Conservation (phyloP, 148 eudicot species). For the Rhododendron henanense region DNA sequence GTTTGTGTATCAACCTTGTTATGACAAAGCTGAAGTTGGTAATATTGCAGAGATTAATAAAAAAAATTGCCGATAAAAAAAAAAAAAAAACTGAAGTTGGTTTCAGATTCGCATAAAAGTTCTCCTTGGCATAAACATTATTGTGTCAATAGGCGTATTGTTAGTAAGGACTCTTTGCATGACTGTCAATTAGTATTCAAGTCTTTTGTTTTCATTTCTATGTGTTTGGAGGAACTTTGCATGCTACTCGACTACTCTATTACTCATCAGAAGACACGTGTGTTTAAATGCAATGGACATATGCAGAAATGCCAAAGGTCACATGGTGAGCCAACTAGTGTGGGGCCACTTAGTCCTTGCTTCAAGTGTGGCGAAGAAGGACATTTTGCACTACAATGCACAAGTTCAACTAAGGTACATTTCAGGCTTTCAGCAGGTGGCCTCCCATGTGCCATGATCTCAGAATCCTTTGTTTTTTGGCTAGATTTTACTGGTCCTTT, state of each 20-base stretch:
- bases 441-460: neutral
- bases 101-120: neutral
- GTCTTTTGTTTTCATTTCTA: neutral
- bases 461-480: neutral
- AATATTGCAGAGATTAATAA: too few relatives aligned
- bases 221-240: neutral
- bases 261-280: constrained; percentile 1
- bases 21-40: neutral
- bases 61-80: too few relatives aligned
- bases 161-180: neutral
- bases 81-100: neutral
- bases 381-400: constrained; percentile 20
- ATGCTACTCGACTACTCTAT: neutral
- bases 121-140: neutral
- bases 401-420: constrained; percentile 20
- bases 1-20: neutral
- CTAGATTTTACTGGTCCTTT: neutral
- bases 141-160: neutral
- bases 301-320: constrained; percentile 44
- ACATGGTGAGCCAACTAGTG: constrained; percentile 39
- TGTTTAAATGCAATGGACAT: neutral
- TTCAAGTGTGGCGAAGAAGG: constrained; percentile 51
- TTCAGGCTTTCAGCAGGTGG: constrained; percentile 1
- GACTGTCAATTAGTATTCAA: neutral
- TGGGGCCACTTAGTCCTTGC: constrained; percentile 47